phyloP scores from a whole-genome alignment of 73 alveolate species.

The Symbiodinium natans region DNA sequence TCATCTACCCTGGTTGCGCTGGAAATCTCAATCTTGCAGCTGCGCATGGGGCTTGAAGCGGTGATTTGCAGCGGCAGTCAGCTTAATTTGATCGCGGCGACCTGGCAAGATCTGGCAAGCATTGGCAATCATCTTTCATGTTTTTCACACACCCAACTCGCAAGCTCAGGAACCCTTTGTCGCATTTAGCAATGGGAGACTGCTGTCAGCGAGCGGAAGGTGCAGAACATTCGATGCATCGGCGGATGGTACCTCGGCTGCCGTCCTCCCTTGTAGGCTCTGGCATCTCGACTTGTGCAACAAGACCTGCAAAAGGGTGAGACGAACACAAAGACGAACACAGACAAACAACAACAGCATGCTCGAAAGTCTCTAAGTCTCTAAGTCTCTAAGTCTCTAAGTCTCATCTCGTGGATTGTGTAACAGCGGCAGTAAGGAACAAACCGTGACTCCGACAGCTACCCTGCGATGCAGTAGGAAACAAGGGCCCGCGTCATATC shows the following conservation, averaged over 20 bases:
- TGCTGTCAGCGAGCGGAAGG: slow-evolving; percentile 59
- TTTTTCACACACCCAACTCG: neutral
- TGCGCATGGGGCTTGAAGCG: slow-evolving; percentile 21
- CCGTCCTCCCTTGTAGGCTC: neutral
- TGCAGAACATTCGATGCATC: slow-evolving; percentile 70
- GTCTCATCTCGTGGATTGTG: too few relatives aligned
- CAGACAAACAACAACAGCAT: too few relatives aligned
- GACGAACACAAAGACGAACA: too few relatives aligned
- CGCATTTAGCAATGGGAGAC: slow-evolving; percentile 73
- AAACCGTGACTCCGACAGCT: too few relatives aligned
- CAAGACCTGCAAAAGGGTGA: too few relatives aligned
- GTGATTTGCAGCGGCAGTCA: slow-evolving; percentile 81
- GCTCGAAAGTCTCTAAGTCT: too few relatives aligned
- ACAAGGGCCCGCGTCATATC: too few relatives aligned
- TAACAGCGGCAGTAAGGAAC: too few relatives aligned
- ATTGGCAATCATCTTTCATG: too few relatives aligned
- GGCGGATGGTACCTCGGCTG: slow-evolving; percentile 76
- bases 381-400: too few relatives aligned
- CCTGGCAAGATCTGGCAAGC: slow-evolving; percentile 1
- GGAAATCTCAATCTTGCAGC: slow-evolving; percentile 33
- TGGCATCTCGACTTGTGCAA: too few relatives aligned
- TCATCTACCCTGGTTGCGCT: slow-evolving; percentile 86
- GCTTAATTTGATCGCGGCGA: slow-evolving; percentile 19
- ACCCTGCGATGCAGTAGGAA: too few relatives aligned
- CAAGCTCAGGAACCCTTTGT: slow-evolving; percentile 62